Conservation (phyloP, 2,329 filamentous ascomycete genomes). For the Sporothrix schenckii region DNA sequence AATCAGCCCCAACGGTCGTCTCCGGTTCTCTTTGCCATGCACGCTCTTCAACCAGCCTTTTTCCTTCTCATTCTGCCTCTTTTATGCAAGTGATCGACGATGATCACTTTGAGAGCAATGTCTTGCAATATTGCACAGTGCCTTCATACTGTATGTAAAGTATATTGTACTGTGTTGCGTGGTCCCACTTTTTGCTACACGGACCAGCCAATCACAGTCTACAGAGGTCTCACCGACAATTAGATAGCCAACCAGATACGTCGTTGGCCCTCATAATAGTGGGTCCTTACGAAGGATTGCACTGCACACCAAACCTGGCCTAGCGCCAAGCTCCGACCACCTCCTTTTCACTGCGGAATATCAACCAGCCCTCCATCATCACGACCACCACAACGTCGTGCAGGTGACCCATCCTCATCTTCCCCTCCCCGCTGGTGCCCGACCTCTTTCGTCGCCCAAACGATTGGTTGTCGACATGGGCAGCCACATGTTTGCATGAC, state of each 20-base stretch:
- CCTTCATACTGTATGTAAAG: not conserved
- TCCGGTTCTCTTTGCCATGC: not conserved
- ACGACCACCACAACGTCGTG: not conserved
- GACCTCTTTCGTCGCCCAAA: not conserved
- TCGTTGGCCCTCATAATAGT: not conserved
- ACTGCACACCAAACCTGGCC: not conserved
- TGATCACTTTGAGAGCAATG: not conserved
- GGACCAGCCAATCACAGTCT: conserved; percentile 12
- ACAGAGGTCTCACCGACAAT: conserved; percentile 18
- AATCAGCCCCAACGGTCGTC: not conserved
- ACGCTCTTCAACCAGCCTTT: not conserved
- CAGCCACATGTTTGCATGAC: conserved; percentile 18
- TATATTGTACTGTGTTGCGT: not conserved
- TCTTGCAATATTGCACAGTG: conserved; percentile 10
- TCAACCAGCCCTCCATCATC: not conserved
- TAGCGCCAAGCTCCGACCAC: conserved; percentile 24
- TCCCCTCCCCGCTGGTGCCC: not conserved
- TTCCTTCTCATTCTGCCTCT: not conserved
- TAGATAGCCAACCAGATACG: conserved; percentile 1
- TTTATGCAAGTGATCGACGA: conserved; percentile 17
- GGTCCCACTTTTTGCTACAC: conserved; percentile 17
- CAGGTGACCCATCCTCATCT: not conserved
- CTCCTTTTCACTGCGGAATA: not conserved
- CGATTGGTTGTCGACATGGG: conserved; percentile 8
- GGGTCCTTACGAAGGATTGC: not conserved